phyloP scores from a whole-genome alignment of 2,329 filamentous ascomycete genomes.

The Fusarium ramigenum region DNA sequence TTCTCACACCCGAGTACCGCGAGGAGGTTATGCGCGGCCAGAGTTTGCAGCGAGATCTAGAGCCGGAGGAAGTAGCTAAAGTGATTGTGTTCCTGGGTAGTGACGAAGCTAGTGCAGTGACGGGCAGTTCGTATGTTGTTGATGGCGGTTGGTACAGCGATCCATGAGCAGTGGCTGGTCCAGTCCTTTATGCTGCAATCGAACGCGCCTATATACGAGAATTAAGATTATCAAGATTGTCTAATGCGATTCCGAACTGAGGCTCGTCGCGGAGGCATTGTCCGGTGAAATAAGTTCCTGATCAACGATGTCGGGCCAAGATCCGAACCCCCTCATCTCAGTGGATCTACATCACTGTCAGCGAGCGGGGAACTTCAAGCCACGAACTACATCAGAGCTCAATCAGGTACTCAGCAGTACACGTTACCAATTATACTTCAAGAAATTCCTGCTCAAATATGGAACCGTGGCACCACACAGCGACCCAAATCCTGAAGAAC shows the following conservation, averaged over 20 bases:
- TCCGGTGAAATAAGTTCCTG: background rate
- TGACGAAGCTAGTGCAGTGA: constrained; percentile 58
- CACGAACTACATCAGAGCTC: no score
- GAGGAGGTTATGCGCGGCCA: constrained; percentile 52
- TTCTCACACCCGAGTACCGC: constrained; percentile 54
- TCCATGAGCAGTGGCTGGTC: background rate
- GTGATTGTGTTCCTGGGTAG: constrained; percentile 57
- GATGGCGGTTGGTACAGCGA: constrained; percentile 48
- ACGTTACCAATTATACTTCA: rapidly evolving
- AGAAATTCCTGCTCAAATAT: background rate
- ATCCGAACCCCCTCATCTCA: constrained; percentile 7
- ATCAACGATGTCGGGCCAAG: background rate
- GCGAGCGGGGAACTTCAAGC: constrained; percentile 8
- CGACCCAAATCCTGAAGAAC: constrained; percentile 51
- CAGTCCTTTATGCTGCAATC: no score
- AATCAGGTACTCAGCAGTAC: rapidly evolving
- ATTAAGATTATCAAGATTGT: rapidly evolving
- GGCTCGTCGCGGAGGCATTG: no score
- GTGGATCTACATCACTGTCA: background rate
- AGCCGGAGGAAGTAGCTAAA: constrained; percentile 56
- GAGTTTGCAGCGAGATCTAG: constrained; percentile 53
- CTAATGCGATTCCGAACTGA: rapidly evolving
- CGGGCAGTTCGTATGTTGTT: constrained; percentile 51
- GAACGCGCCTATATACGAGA: rapidly evolving
- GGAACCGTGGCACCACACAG: constrained; percentile 46